Evolutionary conservation across 495 filamentous ascomycete genomes (phyloP), one percentile per base, ranked within the genome.

Genomic region (Halenospora varia): DNA sequence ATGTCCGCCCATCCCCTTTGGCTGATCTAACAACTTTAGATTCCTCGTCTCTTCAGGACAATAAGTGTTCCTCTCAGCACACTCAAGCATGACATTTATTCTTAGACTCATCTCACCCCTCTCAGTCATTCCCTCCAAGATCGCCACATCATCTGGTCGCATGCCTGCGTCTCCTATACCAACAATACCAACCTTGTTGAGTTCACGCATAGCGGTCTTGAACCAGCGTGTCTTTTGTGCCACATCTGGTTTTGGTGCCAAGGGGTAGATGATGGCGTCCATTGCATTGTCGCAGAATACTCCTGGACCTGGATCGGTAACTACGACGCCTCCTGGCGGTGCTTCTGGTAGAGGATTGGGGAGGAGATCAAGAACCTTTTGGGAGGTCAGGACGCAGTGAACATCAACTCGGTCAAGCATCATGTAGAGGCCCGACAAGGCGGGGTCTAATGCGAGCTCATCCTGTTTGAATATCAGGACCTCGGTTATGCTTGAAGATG

Each of bases 281-380:
- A 87, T 85, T 1, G 83, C 82, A 65, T 87, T 87, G 63, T 88
- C 84, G 62, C 84, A 88, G 64, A 87, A 86, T 10, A 88, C 83
- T n/a, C 84, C 84, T 62, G 71, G 72, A 1, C 82, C 82, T 0
- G 83, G 83, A 2, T 73, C 63, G 15, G 72, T 70, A 10, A 82
- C 66, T 17, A 86, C 74, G 45, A 85, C 78, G 0, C 84, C 84
- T 1, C 84, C 84, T 0, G 82, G 79, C 11, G 83, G 63, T 46
- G 77, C 68, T 46, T 59, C 51, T 10, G 79, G 79, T 2, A 83
- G 56, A 2, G 78, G 74, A 3, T 64, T 58, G 0, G 81, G 75
- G 1, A 87, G 73, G 1, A 86, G 67, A 26, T 75, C 63, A 4
- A 88, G 70, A 15, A 88, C 76, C 15, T 81, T 73, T 48, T 77